Evolutionary conservation across 768 basidiomycete genomes (phyloP), one percentile per base, ranked within the genome.

Genomic region (Pisolithus microcarpus): DNA sequence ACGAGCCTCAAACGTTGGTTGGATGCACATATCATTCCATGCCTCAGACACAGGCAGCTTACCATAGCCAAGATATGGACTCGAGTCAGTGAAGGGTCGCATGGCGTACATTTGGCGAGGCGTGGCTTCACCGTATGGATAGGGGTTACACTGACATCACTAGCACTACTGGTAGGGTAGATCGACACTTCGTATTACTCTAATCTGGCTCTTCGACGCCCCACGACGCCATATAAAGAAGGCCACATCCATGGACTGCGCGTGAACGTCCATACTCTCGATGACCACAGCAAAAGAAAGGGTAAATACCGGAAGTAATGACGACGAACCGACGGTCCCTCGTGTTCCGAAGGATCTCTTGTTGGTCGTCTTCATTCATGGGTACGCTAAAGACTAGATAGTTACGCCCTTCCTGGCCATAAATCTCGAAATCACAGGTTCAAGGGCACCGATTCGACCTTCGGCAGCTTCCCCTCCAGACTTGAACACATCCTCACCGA

Each of bases 281-380:
- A 44, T 44, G 43, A 26, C 26, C 28, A 28, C 43, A 24, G 24
- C 43, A n/a, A 28, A 28, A 1, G 43, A 26, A 30, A 24, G 21
- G 13, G n/a, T 44, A 18, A 34, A 34, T 34, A 11, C 4, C 11
- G 13, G 11, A 34, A 19, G 43, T 23, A 18, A 28, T 26, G 21
- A 28, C 43, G 21, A 10, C 10, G 13, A 26, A 15, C 24, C 24
- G 9, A 15, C 28, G 13, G 43, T n/a, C 43, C 18, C n/a, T 16
- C n/a, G 11, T 19, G 18, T 63, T 34, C 57, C 71, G 26, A 48
- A 53, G 21, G 79, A 82, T n/a, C 55, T 75, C 7, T 67, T 91
- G 4, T 74, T 91, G 36, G 62, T 89, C 50, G 70, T 91, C 37
- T 91, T 89, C 61, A 83, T 91, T 26, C 90, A 91, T 58, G 90